These are phyloP conservation scores for Kwoniella heveanensis DNA, from an alignment of 768 basidiomycete species.

Conservation along the genomic window DNA sequence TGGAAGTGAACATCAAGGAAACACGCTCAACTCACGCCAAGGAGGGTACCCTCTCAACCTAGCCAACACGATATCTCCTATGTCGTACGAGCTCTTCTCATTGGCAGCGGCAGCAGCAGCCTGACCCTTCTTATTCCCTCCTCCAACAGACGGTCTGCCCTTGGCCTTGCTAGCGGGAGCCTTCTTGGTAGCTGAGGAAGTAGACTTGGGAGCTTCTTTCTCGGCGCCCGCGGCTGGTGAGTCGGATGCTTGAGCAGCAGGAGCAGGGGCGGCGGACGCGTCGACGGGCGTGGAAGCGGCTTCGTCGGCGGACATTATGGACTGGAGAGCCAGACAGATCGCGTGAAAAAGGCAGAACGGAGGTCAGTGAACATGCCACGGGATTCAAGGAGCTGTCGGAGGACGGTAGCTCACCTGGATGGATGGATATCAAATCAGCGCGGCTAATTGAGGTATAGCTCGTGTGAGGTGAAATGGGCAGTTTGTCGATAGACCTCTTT, in stretches of 20 bases:
- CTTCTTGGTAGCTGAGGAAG: constrained; percentile 25
- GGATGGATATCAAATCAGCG: too few relatives aligned
- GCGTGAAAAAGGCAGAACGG: neutral
- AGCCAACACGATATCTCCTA: constrained; percentile 83
- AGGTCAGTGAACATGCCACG: neutral
- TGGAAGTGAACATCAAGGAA: neutral
- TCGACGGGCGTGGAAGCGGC: constrained; percentile 16
- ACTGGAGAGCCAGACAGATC: too few relatives aligned
- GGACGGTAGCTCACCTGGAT: neutral
- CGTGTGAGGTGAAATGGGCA: constrained; percentile 1
- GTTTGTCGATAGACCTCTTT: neutral
- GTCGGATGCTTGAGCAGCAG: constrained; percentile 14
- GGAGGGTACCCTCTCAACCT: constrained; percentile 92
- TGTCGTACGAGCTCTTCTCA: constrained; percentile 59
- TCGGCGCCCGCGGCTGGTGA: constrained; percentile 4
- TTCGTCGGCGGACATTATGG: constrained; percentile 30
- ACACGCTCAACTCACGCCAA: constrained; percentile 84
- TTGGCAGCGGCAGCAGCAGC: constrained; percentile 4
- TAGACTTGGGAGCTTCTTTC: constrained; percentile 12
- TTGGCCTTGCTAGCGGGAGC: constrained; percentile 24
- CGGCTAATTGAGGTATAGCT: neutral
- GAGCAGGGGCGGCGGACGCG: constrained; percentile 24
- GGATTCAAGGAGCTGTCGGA: neutral
- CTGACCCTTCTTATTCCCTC: constrained; percentile 28
- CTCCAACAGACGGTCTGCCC: constrained; percentile 23